phyloP scores from a whole-genome alignment of 106 monocot genomes.

The Gastrodia elata region DNA sequence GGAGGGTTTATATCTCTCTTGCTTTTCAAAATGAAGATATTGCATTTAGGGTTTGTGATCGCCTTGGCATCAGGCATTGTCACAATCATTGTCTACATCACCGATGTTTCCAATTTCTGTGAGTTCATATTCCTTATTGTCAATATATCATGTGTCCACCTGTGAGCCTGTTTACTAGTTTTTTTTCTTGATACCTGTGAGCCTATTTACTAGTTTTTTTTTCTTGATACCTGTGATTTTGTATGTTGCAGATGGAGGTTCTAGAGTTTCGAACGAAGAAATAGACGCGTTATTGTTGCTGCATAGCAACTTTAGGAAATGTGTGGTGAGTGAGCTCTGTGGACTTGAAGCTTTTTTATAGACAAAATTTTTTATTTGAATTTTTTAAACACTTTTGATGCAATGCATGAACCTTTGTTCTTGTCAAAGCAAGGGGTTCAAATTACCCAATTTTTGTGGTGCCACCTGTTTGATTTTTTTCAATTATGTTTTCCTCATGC shows the following conservation, averaged over 20 bases:
- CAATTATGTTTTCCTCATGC: neutral
- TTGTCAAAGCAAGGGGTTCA: neutral
- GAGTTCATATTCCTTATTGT: neutral
- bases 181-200: neutral
- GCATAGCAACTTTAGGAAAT: conserved; percentile 49
- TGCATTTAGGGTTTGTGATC: conserved; percentile 38
- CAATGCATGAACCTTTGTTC: neutral
- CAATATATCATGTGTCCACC: neutral
- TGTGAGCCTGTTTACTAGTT: neutral
- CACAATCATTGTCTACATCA: conserved; percentile 54
- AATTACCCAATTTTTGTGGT: neutral
- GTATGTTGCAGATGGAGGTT: conserved; percentile 16
- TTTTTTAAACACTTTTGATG: neutral
- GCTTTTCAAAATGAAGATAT: conserved; percentile 39
- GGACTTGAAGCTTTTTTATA: neutral
- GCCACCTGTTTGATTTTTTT: neutral
- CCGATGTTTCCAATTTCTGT: conserved; percentile 43
- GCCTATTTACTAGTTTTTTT: neutral
- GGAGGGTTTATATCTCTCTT: too few species aligned
- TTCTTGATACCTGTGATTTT: too few species aligned
- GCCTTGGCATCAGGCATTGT: conserved; percentile 35
- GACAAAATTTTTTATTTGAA: neutral
- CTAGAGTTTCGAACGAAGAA: conserved; percentile 36
- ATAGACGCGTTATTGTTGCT: conserved; percentile 30
- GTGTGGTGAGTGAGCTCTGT: conserved; percentile 49